Evolutionary conservation across 805 yeast genomes (phyloP).

Genomic region (Blastobotrys chiropterorum): DNA sequence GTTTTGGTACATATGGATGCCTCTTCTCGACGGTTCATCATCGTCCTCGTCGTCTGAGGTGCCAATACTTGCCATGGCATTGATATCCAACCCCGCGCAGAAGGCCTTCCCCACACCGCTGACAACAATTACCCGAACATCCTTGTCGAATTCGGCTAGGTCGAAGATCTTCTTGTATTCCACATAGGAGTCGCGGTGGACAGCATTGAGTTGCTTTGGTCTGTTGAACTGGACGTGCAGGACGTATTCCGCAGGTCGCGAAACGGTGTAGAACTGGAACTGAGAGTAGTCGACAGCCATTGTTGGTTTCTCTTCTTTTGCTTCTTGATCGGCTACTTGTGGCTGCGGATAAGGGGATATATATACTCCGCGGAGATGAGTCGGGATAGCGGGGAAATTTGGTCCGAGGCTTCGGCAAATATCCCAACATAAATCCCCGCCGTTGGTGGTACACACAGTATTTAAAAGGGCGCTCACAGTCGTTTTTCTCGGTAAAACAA

Average conservation of each 20-base stretch:
- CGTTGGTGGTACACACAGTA: neutral
- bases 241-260: constrained; percentile 41
- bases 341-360: no score
- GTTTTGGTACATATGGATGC: constrained; percentile 30
- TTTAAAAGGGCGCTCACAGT: neutral
- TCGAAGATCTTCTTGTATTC: constrained; percentile 47
- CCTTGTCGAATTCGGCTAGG: constrained; percentile 38
- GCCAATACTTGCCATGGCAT: constrained; percentile 18
- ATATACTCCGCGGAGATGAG: no score
- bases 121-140: constrained; percentile 49
- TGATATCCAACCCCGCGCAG: constrained; percentile 61
- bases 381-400: no score
- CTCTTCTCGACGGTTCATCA: constrained; percentile 26
- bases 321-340: no score
- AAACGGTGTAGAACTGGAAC: constrained; percentile 27
- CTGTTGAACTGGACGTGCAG: constrained; percentile 57
- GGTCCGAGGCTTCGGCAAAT: neutral
- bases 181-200: constrained; percentile 48
- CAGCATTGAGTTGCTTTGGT: constrained; percentile 55
- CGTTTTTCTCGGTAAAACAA: neutral
- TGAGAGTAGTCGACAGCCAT: constrained; percentile 14
- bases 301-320: neutral
- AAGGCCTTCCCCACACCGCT: constrained; percentile 53
- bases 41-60: constrained; percentile 11
- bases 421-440: neutral